Conservation (phyloP, 2,329 filamentous ascomycete species). For the Dactylonectria estremocensis region DNA sequence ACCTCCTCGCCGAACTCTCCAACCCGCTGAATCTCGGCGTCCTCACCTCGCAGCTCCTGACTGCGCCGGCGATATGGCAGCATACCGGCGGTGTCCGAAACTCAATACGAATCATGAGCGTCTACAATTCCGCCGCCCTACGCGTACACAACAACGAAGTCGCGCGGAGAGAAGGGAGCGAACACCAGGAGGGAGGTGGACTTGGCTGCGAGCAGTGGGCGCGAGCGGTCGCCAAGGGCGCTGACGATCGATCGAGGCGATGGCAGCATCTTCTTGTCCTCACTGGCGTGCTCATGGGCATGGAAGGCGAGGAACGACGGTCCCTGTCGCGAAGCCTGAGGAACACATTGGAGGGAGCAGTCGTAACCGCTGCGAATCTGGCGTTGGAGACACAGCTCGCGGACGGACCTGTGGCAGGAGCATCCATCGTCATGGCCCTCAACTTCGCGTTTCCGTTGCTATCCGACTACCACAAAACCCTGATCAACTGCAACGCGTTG, state of each 20-base stretch:
- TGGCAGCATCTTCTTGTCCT: constrained; percentile 91
- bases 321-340: constrained; percentile 76
- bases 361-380: constrained; percentile 84
- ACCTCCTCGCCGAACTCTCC: constrained; percentile 77
- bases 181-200: constrained; percentile 58
- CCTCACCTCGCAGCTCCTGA: constrained; percentile 80
- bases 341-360: constrained; percentile 78
- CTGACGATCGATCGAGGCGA: constrained; percentile 72
- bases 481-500: constrained; percentile 77
- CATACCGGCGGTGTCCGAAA: constrained; percentile 72
- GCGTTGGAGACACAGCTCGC: constrained; percentile 69
- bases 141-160: constrained; percentile 67
- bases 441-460: constrained; percentile 84
- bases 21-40: constrained; percentile 84
- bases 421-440: constrained; percentile 77
- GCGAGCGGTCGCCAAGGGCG: constrained; percentile 69
- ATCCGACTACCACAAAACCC: constrained; percentile 69
- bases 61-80: constrained; percentile 80
- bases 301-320: constrained; percentile 75
- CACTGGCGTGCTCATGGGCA: constrained; percentile 83
- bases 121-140: constrained; percentile 78
- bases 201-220: constrained; percentile 69
- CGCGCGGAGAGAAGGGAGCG: constrained; percentile 53
- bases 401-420: constrained; percentile 60
- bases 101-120: constrained; percentile 77